These are phyloP conservation scores for Didymella arachidicola DNA, from an alignment of 2,329 filamentous ascomycete genomes.

Conservation along the genomic window DNA sequence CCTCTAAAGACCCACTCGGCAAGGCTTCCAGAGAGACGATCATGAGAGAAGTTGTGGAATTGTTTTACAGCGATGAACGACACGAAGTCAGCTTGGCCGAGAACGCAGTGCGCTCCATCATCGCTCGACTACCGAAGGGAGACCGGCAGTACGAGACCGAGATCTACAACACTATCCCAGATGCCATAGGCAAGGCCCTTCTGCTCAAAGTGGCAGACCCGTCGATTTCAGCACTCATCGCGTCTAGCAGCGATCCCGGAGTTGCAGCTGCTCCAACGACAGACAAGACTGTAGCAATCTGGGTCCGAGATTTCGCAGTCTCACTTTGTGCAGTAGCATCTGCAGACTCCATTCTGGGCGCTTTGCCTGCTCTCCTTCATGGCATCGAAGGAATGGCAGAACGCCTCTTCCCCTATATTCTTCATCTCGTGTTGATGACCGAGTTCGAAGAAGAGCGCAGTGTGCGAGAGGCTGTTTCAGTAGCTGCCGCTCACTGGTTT, in stretches of 20 bases:
- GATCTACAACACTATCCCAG: conserved; percentile 41
- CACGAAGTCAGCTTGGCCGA: conserved; percentile 56
- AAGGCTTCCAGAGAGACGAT: conserved; percentile 48
- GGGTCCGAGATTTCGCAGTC: conserved; percentile 69
- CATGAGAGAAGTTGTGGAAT: conserved; percentile 46
- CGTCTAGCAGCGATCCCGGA: conserved; percentile 25
- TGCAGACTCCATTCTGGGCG: conserved; percentile 72
- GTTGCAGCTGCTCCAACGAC: conserved; percentile 27
- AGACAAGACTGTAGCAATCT: conserved; percentile 50
- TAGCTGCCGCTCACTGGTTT: conserved; percentile 71
- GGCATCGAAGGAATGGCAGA: conserved; percentile 74
- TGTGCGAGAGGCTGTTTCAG: conserved; percentile 68
- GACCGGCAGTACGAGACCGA: conserved; percentile 40
- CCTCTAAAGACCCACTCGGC: conserved; percentile 34
- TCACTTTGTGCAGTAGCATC: conserved; percentile 61
- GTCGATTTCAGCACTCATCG: conserved; percentile 9
- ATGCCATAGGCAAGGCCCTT: conserved; percentile 41
- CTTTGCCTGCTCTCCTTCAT: conserved; percentile 71
- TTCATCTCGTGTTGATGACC: conserved; percentile 79
- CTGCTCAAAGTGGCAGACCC: conserved; percentile 30
- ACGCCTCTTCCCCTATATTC: conserved; percentile 79
- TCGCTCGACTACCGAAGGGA: conserved; percentile 35
- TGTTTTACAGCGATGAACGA: conserved; percentile 51
- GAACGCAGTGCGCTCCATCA: conserved; percentile 45
- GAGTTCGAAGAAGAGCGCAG: conserved; percentile 69